Evolutionary conservation across 2,329 filamentous ascomycete genomes (phyloP).

Genomic region (Alternaria angustiovoidea): DNA sequence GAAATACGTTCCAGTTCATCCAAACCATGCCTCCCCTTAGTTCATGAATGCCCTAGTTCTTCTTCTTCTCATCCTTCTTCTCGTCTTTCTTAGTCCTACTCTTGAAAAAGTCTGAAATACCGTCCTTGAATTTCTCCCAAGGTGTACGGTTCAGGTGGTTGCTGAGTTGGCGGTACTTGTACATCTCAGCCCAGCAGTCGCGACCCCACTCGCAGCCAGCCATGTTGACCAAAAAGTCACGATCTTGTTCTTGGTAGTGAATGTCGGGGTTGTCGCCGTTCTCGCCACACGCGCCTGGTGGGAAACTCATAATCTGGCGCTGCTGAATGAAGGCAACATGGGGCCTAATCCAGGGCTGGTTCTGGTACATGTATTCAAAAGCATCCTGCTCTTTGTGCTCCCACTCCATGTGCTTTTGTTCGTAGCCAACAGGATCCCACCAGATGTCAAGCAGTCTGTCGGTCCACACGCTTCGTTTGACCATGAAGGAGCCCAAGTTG

Average conservation of each 20-base stretch:
- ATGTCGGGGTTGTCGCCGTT: conserved; percentile 76
- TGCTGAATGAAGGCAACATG: conserved; percentile 90
- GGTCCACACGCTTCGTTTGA: conserved; percentile 85
- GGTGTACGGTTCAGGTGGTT: conserved; percentile 84
- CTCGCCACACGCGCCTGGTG: conserved; percentile 84
- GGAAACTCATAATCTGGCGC: conserved; percentile 93
- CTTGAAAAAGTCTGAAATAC: conserved; percentile 52
- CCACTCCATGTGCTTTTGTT: conserved; percentile 99
- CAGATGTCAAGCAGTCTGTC: conserved; percentile 92
- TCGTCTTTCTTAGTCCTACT: conserved; percentile 36
- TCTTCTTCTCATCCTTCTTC: conserved; percentile 27
- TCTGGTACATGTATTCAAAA: conserved; percentile 87
- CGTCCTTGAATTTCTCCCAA: conserved; percentile 73
- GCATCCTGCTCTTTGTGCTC: conserved; percentile 99
- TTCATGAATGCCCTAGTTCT: conserved; percentile 12
- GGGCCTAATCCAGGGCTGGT: conserved; percentile 90
- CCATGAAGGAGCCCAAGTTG: conserved; percentile 95
- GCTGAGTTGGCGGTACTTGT: conserved; percentile 89
- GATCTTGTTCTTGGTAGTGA: conserved; percentile 85
- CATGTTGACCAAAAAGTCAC: conserved; percentile 98
- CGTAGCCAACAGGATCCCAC: conserved; percentile 98
- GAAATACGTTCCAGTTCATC: conserved; percentile 13
- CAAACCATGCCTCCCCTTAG: conserved; percentile 1
- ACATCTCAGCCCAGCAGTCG: conserved; percentile 98
- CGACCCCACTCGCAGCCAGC: conserved; percentile 96